Evolutionary conservation across 2,329 filamentous ascomycete genomes (phyloP).

Genomic region (Stenocarpella maydis): DNA sequence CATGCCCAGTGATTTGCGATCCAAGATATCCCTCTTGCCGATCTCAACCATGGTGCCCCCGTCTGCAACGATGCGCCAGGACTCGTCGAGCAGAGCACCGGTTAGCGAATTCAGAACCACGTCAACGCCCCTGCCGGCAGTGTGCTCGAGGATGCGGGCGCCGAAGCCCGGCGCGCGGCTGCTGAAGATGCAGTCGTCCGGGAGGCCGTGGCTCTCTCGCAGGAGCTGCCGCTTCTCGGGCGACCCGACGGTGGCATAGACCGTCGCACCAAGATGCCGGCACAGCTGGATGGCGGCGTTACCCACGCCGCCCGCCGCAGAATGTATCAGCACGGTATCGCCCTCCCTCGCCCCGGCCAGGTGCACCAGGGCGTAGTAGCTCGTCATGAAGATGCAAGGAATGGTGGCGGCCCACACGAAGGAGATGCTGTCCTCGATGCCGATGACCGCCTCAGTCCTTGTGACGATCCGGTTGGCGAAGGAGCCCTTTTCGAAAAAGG

Average conservation of each 20-base stretch:
- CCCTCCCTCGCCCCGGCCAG: too few relatives aligned
- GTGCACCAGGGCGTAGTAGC: not conserved
- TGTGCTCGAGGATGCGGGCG: not conserved
- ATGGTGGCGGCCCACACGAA: constrained; percentile 12
- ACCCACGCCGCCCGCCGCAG: constrained; percentile 40
- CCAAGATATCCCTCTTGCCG: constrained; percentile 28
- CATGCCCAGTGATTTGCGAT: constrained; percentile 37
- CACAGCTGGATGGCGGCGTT: constrained; percentile 38
- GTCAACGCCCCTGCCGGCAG: constrained; percentile 12
- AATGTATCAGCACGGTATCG: constrained; percentile 10
- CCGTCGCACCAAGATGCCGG: constrained; percentile 23
- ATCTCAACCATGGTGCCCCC: constrained; percentile 30
- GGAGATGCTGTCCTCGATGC: constrained; percentile 44
- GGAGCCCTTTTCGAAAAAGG: constrained; percentile 34
- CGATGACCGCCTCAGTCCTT: not conserved
- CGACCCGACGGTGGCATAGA: not conserved
- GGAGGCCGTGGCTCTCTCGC: not conserved
- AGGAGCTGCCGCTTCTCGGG: not conserved
- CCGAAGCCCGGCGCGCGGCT: not conserved
- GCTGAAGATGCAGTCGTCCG: not conserved
- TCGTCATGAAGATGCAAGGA: not conserved
- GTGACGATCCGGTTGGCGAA: constrained; percentile 38
- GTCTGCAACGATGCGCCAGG: constrained; percentile 32
- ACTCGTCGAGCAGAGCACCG: constrained; percentile 39
- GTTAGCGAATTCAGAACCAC: constrained; percentile 1